Evolutionary conservation across 2,329 filamentous ascomycete species (phyloP), one percentile per base, ranked within the genome.

Genomic region (Fusarium algeriense): DNA sequence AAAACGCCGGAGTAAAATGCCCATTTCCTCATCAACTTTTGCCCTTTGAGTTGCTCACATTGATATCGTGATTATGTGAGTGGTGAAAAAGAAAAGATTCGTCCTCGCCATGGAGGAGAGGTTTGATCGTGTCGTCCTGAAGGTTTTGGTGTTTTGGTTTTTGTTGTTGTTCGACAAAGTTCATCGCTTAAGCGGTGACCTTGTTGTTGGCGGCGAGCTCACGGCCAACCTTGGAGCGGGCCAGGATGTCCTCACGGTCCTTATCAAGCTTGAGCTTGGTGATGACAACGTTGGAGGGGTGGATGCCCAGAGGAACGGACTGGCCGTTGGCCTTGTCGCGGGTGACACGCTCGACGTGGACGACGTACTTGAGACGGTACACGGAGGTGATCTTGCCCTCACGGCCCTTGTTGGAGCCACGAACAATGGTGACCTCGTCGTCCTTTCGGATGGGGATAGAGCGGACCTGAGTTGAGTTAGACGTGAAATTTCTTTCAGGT

Each of bases 191-290:
- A 76, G 84, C 84, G 80, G 89, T 87, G 83, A 87, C 85, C 86
- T 91, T 91, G 86, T 84, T 85, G 88, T 94, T 94, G 83, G 86
- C 86, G 83, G 87, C 87, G 82, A 90, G 88, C 87, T 95, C 93
- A 75, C 93, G 91, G 81, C 93, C 93, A 77, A 87, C 85, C 86
- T 91, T 91, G 87, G 93, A 94, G 86, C 93, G 91, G 87, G 93
- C 93, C 79, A 97, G 88, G 82, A 96, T 96, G 83, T 86, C 87
- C 89, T 96, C 93, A 78, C 93, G 92, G 87, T 97, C 93, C 91
- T 96, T 95, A 90, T 96, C 93, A 81, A 98, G 89, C 93, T 98
- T 97, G 85, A 98, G 90, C 91, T 98, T 98, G 88, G 92, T 97
- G 89, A 99, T 93, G 88, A 97, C 92, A 78, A 97, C 94, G 87